Percentiles rank a stretch among this genome's conserved stretches.
Conservation (phyloP, 1,284 basidiomycete species). For the Ceratobasidium sp. region DNA sequence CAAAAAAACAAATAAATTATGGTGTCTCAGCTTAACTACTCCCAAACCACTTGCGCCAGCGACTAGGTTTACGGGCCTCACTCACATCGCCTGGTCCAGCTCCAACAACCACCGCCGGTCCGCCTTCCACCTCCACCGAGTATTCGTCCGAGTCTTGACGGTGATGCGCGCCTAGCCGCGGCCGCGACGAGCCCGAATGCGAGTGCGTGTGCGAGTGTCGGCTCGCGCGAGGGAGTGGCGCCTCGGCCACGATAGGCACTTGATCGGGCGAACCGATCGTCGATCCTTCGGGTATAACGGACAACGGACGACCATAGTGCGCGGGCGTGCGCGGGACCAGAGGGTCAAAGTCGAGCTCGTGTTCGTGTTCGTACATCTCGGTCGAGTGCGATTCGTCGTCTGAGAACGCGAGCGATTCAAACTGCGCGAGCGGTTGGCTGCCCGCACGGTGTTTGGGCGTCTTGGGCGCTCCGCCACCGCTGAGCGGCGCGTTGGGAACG, state of each 20-base stretch:
- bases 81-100: constrained; percentile 26
- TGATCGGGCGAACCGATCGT: not conserved
- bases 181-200: not conserved
- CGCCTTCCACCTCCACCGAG: not conserved
- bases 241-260: not conserved
- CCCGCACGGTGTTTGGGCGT: constrained; percentile 37
- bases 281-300: constrained; percentile 5
- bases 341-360: not conserved
- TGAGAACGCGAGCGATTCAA: constrained; percentile 1
- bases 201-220: no score
- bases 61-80: constrained; percentile 37
- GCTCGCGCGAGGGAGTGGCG: not conserved
- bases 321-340: constrained; percentile 22
- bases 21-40: constrained; percentile 40
- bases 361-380: not conserved
- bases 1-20: constrained; percentile 37
- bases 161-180: not conserved
- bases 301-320: constrained; percentile 31
- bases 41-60: constrained; percentile 33
- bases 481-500: constrained; percentile 17
- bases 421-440: constrained; percentile 15
- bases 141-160: constrained; percentile 36
- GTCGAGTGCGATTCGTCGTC: not conserved
- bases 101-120: not conserved
- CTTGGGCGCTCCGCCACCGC: constrained; percentile 21